phyloP scores from a whole-genome alignment of 2,329 filamentous ascomycete species.

The Xylariaceae sp. region DNA sequence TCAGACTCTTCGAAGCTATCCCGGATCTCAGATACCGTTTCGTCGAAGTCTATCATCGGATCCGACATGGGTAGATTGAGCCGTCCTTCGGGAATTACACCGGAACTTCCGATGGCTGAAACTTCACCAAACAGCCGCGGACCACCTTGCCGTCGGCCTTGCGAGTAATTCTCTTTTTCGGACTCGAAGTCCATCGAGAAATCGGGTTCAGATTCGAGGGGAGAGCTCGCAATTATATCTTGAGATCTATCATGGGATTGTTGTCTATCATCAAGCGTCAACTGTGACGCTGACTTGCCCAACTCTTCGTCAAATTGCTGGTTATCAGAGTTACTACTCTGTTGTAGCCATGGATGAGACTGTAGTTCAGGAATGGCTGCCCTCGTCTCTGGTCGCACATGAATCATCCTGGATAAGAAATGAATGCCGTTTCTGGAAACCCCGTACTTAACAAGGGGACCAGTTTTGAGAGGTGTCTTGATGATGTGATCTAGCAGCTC shows the following conservation, averaged over 20 bases:
- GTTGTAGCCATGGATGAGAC: conserved; percentile 67
- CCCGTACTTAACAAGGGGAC: conserved; percentile 53
- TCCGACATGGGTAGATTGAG: conserved; percentile 46
- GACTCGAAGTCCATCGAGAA: conserved; percentile 60
- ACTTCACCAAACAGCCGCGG: conserved; percentile 54
- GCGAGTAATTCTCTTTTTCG: conserved; percentile 74
- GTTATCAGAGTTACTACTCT: conserved; percentile 51
- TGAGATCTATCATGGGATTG: conserved; percentile 25
- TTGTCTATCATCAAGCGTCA: conserved; percentile 54
- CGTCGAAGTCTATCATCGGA: too few relatives aligned
- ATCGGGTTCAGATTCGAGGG: conserved; percentile 35
- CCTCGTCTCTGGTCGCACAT: conserved; percentile 72
- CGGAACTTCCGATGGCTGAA: conserved; percentile 52
- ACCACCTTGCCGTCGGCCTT: conserved; percentile 47
- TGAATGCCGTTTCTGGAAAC: conserved; percentile 68
- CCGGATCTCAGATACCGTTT: conserved; percentile 38
- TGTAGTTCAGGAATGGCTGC: conserved; percentile 70
- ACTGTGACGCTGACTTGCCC: conserved; percentile 57
- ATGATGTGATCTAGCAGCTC: conserved; percentile 85
- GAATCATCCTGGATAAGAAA: conserved; percentile 74
- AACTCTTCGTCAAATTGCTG: conserved; percentile 60
- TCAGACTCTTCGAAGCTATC: conserved; percentile 47
- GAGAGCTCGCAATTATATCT: conserved; percentile 23
- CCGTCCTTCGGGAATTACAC: conserved; percentile 44
- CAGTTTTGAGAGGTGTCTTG: conserved; percentile 65